Conservation (phyloP, 75 land plant species). For the Cunninghamia lanceolata region DNA sequence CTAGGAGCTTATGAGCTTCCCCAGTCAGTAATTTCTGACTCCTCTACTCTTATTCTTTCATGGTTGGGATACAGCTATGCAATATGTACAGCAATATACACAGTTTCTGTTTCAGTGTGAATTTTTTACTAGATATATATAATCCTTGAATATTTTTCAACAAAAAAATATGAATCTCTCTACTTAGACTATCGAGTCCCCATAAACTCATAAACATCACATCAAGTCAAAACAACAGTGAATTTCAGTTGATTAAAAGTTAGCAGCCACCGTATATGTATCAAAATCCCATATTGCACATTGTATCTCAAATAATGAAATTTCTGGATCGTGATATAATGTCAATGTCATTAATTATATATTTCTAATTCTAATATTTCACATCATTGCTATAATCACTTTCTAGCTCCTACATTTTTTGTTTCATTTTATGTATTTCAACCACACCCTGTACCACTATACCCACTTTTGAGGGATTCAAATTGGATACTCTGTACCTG, state of each 20-base stretch:
- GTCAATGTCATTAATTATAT: neutral
- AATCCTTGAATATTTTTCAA: too few relatives aligned
- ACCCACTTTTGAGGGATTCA: neutral
- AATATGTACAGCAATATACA: too few relatives aligned
- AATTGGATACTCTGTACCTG: neutral
- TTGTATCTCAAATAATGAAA: neutral
- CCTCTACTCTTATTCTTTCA: too few relatives aligned
- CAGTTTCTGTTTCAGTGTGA: too few relatives aligned
- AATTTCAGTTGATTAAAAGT: neutral
- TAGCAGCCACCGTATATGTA: neutral
- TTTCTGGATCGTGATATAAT: neutral
- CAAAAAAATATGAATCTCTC: too few relatives aligned
- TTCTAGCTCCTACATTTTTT: neutral
- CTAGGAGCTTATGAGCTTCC: too few relatives aligned
- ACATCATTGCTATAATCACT: neutral
- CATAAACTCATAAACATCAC: too few relatives aligned
- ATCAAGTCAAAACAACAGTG: neutral
- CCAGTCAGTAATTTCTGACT: too few relatives aligned
- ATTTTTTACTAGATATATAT: too few relatives aligned
- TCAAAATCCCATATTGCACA: neutral
- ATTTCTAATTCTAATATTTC: neutral
- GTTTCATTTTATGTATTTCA: too few relatives aligned
- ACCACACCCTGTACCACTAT: neutral
- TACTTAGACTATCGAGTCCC: too few relatives aligned
- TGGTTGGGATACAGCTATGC: too few relatives aligned